Percentiles rank a stretch among this genome's conserved stretches.
Evolutionary conservation across 768 basidiomycete genomes (phyloP).

Genomic region (Phaeolepiota aurea): DNA sequence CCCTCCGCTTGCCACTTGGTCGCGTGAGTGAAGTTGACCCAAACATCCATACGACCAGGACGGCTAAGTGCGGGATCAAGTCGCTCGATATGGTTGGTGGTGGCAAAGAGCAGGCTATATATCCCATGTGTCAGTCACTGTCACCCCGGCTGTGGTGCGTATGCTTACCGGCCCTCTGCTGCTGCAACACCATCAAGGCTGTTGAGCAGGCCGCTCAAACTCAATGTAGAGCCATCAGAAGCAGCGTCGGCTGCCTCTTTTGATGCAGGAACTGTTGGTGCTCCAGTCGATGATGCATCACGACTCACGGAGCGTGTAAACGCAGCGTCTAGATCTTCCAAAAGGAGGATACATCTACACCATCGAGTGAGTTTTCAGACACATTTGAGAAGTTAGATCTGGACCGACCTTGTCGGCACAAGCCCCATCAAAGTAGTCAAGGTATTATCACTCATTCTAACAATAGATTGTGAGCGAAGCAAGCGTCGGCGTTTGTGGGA

Average conservation of each 20-base stretch:
- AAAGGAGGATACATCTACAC: constrained; percentile 80
- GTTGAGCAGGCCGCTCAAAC: constrained; percentile 79
- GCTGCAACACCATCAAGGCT: constrained; percentile 82
- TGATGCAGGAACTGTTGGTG: constrained; percentile 44
- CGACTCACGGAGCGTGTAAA: constrained; percentile 85
- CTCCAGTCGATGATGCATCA: constrained; percentile 71
- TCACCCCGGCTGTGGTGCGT: no score
- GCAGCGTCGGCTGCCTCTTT: constrained; percentile 34
- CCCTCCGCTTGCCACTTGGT: constrained; percentile 92
- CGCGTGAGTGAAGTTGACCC: constrained; percentile 87
- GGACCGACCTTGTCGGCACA: constrained; percentile 67
- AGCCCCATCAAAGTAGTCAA: constrained; percentile 81
- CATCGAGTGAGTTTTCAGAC: constrained; percentile 9
- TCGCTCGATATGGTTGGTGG: constrained; percentile 90
- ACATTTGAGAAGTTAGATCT: constrained; percentile 1
- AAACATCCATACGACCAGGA: constrained; percentile 88
- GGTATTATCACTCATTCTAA: constrained; percentile 86
- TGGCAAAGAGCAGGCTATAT: constrained; percentile 79
- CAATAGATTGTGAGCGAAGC: constrained; percentile 7
- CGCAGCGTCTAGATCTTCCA: constrained; percentile 91
- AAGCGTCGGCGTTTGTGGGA: background rate
- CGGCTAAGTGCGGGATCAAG: constrained; percentile 84
- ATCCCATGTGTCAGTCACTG: no score
- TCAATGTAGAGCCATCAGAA: constrained; percentile 74
- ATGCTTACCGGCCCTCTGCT: constrained; percentile 71